A percentile compares a stretch with the other conserved stretches of the same genome.
phyloP scores from a whole-genome alignment of 164 flowering plant species.

The Stephania japonica region DNA sequence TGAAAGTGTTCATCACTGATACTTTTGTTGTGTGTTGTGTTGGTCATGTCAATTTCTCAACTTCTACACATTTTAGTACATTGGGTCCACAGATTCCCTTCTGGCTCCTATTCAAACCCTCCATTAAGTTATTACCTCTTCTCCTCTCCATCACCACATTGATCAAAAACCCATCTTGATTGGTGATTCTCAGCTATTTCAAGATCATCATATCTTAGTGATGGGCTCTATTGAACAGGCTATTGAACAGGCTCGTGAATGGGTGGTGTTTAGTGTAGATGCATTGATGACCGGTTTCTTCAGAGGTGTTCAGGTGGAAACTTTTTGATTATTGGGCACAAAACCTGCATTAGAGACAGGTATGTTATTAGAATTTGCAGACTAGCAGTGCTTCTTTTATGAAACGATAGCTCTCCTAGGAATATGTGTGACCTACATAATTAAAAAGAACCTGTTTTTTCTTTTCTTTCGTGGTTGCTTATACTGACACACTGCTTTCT shows the following conservation, averaged over 20 bases:
- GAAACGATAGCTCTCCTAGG: not conserved
- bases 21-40: conserved; percentile 12
- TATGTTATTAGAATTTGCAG: conserved; percentile 1
- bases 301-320: conserved; percentile 1
- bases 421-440: not conserved
- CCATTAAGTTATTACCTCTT: not conserved
- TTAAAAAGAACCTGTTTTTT: not conserved
- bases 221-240: not conserved
- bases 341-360: conserved; percentile 1
- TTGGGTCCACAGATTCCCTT: not conserved
- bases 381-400: not conserved
- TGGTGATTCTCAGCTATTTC: not conserved
- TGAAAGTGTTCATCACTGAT: conserved; percentile 6
- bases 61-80: not conserved
- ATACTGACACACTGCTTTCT: not conserved
- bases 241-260: not conserved
- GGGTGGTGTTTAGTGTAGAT: not conserved
- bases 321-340: not conserved
- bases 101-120: not conserved
- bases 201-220: not conserved
- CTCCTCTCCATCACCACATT: not conserved
- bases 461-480: not conserved
- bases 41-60: conserved; percentile 7
- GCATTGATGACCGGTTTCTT: not conserved
- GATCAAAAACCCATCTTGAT: conserved; percentile 1